Conservation (phyloP, 2,329 filamentous ascomycete genomes). For the Teratosphaeria destructans region DNA sequence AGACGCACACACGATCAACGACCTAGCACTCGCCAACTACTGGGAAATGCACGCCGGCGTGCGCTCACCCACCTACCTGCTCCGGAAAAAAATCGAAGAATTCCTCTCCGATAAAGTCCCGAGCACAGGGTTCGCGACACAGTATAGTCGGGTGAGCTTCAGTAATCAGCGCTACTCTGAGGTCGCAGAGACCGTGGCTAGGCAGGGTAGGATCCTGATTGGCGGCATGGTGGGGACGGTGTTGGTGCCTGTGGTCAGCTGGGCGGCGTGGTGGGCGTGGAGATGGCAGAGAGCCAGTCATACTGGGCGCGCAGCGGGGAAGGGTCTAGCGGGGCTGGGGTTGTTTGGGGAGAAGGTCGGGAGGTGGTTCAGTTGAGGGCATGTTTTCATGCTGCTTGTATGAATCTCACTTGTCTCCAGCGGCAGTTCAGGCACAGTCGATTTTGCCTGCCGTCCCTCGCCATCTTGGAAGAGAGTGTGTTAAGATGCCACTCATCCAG, state of each 20-base stretch:
- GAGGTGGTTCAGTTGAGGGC: conserved; percentile 11
- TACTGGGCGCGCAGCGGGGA: background rate
- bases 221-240: conserved; percentile 39
- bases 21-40: conserved; percentile 84
- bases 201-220: conserved; percentile 47
- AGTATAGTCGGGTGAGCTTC: conserved; percentile 88
- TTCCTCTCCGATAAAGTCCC: conserved; percentile 67
- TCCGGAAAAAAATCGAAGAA: conserved; percentile 83
- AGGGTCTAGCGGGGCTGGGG: conserved; percentile 4
- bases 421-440: background rate
- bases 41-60: conserved; percentile 87
- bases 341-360: conserved; percentile 9
- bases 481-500: too few relatives aligned
- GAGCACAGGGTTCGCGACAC: conserved; percentile 74
- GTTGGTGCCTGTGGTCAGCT: conserved; percentile 18
- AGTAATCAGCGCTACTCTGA: conserved; percentile 85
- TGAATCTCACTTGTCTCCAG: background rate
- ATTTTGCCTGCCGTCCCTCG: background rate
- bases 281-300: conserved; percentile 13
- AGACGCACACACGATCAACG: conserved; percentile 84
- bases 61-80: conserved; percentile 61
- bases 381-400: background rate
- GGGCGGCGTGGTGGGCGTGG: conserved; percentile 18
- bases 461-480: background rate
- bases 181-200: conserved; percentile 58